Evolutionary conservation across 495 filamentous ascomycete genomes (phyloP).

Genomic region (Lophium mytilinum): DNA sequence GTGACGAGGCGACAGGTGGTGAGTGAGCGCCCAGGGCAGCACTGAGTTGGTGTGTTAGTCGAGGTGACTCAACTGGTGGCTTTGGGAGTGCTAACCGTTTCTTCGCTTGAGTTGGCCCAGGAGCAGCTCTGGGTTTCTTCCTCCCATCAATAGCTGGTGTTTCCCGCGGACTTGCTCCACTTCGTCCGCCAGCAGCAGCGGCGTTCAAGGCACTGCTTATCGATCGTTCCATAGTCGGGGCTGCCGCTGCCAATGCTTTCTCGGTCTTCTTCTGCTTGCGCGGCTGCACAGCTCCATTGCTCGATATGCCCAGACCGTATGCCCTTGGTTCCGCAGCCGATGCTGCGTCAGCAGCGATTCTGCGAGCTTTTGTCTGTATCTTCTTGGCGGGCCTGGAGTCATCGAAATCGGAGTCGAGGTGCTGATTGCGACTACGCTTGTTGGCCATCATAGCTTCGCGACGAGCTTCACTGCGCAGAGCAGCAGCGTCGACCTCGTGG

Average conservation of each 20-base stretch:
- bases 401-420: constrained; percentile 70
- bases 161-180: constrained; percentile 52
- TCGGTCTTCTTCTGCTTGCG: constrained; percentile 78
- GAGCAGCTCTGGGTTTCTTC: constrained; percentile 58
- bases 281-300: constrained; percentile 33
- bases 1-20: constrained; percentile 64
- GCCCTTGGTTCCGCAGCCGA: constrained; percentile 27
- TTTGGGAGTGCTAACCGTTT: constrained; percentile 21
- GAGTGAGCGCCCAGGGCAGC: constrained; percentile 48
- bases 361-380: constrained; percentile 48
- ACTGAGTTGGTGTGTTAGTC: constrained; percentile 14
- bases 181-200: constrained; percentile 36
- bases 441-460: constrained; percentile 72
- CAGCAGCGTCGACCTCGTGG: constrained; percentile 66
- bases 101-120: constrained; percentile 63
- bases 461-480: constrained; percentile 68
- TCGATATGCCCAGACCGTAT: constrained; percentile 32
- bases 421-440: constrained; percentile 56
- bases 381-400: constrained; percentile 58
- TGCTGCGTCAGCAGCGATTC: constrained; percentile 41
- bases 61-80: background rate
- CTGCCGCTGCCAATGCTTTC: constrained; percentile 46
- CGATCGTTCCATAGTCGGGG: constrained; percentile 54
- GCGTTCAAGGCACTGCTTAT: constrained; percentile 51
- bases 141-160: constrained; percentile 53